Conservation (phyloP, 169 alveolate genomes). For the Cryptosporidium ubiquitum region DNA sequence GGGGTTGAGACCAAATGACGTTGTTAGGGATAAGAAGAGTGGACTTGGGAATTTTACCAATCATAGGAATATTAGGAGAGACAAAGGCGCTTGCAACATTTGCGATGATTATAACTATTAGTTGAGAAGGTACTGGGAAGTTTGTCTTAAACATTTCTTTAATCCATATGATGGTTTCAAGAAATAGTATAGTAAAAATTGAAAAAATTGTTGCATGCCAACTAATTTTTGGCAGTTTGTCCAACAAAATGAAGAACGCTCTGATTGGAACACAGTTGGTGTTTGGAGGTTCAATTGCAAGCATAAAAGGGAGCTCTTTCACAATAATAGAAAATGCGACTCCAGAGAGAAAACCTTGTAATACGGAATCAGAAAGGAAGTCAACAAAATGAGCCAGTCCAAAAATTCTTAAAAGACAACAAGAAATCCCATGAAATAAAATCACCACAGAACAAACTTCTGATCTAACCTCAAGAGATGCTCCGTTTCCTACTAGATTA, state of each 20-base stretch:
- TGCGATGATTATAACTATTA: slow-evolving; percentile 28
- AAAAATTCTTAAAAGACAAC: slow-evolving; percentile 55
- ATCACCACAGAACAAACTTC: slow-evolving; percentile 29
- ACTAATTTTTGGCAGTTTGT: neutral
- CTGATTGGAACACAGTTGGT: slow-evolving; percentile 45
- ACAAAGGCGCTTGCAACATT: slow-evolving; percentile 42
- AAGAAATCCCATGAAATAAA: slow-evolving; percentile 49
- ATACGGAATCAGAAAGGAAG: slow-evolving; percentile 46
- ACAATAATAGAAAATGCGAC: slow-evolving; percentile 55
- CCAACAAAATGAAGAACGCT: slow-evolving; percentile 14
- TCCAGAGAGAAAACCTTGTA: slow-evolving; percentile 66
- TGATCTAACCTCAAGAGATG: slow-evolving; percentile 25
- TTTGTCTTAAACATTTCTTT: slow-evolving; percentile 14
- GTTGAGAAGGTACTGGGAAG: slow-evolving; percentile 62
- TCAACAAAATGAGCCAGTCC: slow-evolving; percentile 62
- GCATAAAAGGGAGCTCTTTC: slow-evolving; percentile 63
- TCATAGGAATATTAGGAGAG: slow-evolving; percentile 41
- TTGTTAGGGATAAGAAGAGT: slow-evolving; percentile 14
- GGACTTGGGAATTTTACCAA: slow-evolving; percentile 31
- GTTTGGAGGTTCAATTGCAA: slow-evolving; percentile 34
- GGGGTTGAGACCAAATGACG: slow-evolving; percentile 42
- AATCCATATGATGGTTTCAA: slow-evolving; percentile 27
- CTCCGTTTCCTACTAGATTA: slow-evolving; percentile 21
- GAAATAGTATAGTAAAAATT: slow-evolving; percentile 30
- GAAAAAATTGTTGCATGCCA: slow-evolving; percentile 59